Evolutionary conservation across 441 rosid species (phyloP).

Genomic region (Corymbia citriodora): DNA sequence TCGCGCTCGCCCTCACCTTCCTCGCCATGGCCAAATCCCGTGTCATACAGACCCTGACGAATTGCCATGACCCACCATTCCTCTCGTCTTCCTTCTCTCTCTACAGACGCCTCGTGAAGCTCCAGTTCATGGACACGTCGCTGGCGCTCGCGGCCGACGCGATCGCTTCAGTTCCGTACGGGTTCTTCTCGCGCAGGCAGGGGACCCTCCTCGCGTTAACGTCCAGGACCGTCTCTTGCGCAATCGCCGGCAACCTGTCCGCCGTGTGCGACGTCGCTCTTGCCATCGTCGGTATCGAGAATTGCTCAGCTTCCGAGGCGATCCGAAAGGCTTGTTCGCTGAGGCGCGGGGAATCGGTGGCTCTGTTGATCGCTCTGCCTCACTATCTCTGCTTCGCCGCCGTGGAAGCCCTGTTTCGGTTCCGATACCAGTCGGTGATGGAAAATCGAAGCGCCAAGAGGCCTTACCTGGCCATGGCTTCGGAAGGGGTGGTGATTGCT

Average conservation of each 20-base stretch:
- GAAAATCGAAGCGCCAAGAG: neutral
- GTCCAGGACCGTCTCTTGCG: neutral
- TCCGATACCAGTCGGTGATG: constrained; percentile 18
- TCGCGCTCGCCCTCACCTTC: constrained; percentile 17
- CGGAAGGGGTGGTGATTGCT: constrained; percentile 24
- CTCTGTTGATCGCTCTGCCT: constrained; percentile 18
- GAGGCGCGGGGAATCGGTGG: constrained; percentile 9
- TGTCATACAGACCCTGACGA: constrained; percentile 11
- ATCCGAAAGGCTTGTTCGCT: constrained; percentile 15
- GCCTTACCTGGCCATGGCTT: neutral
- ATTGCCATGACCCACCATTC: neutral
- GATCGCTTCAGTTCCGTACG: constrained; percentile 1
- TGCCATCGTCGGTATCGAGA: constrained; percentile 13
- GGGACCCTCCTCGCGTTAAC: neutral
- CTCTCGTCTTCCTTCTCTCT: neutral
- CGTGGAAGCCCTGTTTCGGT: constrained; percentile 21
- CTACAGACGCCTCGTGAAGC: neutral
- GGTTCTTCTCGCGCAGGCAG: neutral
- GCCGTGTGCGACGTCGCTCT: constrained; percentile 24
- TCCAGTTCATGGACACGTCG: constrained; percentile 5
- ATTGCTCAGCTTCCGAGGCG: constrained; percentile 10
- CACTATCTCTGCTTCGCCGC: constrained; percentile 22
- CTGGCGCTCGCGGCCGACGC: neutral
- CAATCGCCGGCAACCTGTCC: constrained; percentile 10
- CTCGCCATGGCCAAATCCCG: constrained; percentile 27